Percentiles rank a stretch among this genome's conserved stretches.
These are phyloP conservation scores for Cochlearia excelsa DNA, from an alignment of 345 rosid species.

Conservation along the genomic window DNA sequence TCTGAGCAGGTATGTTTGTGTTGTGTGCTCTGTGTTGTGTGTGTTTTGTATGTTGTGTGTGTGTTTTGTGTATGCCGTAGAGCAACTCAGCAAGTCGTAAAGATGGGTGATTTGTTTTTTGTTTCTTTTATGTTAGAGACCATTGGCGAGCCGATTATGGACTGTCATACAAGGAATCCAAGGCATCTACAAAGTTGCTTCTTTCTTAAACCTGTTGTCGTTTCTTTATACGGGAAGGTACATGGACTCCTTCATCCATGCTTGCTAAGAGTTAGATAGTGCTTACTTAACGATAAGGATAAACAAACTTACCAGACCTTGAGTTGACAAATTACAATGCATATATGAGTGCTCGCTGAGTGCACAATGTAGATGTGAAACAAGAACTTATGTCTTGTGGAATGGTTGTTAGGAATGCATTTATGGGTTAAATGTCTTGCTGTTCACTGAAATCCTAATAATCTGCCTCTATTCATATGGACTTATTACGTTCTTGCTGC, in stretches of 20 bases:
- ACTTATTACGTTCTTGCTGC: background rate
- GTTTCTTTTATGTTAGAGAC: slow-evolving; percentile 53
- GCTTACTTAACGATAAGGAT: background rate
- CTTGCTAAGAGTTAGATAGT: background rate
- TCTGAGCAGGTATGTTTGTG: slow-evolving; percentile 63
- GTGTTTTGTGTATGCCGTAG: slow-evolving; percentile 1
- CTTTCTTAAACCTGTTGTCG: slow-evolving; percentile 78
- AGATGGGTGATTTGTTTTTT: slow-evolving; percentile 11
- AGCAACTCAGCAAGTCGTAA: background rate
- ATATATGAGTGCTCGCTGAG: background rate
- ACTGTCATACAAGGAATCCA: slow-evolving; percentile 66
- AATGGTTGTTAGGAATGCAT: too few species aligned
- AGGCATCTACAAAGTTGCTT: slow-evolving; percentile 87
- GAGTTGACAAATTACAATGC: background rate
- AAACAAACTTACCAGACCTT: background rate
- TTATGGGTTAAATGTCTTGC: background rate
- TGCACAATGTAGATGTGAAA: background rate
- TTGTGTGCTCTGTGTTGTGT: background rate
- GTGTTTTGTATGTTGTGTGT: background rate
- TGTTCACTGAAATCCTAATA: background rate
- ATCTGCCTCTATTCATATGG: slow-evolving; percentile 4
- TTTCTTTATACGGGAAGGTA: slow-evolving; percentile 91
- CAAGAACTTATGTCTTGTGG: background rate
- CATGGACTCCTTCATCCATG: background rate
- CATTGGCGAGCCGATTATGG: slow-evolving; percentile 81